Base-by-base conservation (phyloP, 2,329 filamentous ascomycete species). In the Coniochaeta hoffmannii region DNA sequence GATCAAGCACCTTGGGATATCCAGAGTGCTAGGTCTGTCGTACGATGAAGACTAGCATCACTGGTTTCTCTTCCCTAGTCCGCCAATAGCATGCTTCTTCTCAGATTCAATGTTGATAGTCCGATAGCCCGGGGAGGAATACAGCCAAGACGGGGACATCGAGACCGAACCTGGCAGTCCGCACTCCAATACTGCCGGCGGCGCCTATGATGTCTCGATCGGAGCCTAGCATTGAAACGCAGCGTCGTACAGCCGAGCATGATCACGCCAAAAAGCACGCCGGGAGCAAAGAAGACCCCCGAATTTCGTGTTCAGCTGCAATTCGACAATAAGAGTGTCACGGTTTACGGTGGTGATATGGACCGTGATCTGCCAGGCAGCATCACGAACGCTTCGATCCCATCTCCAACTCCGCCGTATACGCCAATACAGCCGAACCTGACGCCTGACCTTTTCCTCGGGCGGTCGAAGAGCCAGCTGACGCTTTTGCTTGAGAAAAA, bases 391-490 rank as follows among this genome's bases (percentile, higher is more conserved):
- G 55, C 59, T 10, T 60, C 61, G 31, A 59, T 62, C 24, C 56
- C 59, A 24, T 63, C 61, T 10, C 59, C 61, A 38, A 69, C 71
- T 26, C 69, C 72, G 9, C 64, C 66, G 14, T 74, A 81, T 55
- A 73, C 71, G 4, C 79, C 79, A 26, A 82, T 79, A 0, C 74
- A 73, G 55, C 78, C 77, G 4, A 77, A 71, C 44, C 66, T 71
- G 12, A 69, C 72, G 14, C 68, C 75, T 28, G 68, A 68, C 14
- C 71, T 80, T 8, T 78, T 77, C 4, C 69, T 85, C 51, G 80
- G 73, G n/a, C 73, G 80, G 56, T 79, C 81, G n/a, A 82, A 78
- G 65, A 85, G 81, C 61, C 81, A 85, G 63, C 69, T 86, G 28
- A 79, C 77, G 10, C 68, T 85, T 4, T 69, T 86, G 1, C 70